Conservation (phyloP, 495 filamentous ascomycete genomes). For the Delitschia confertaspora region DNA sequence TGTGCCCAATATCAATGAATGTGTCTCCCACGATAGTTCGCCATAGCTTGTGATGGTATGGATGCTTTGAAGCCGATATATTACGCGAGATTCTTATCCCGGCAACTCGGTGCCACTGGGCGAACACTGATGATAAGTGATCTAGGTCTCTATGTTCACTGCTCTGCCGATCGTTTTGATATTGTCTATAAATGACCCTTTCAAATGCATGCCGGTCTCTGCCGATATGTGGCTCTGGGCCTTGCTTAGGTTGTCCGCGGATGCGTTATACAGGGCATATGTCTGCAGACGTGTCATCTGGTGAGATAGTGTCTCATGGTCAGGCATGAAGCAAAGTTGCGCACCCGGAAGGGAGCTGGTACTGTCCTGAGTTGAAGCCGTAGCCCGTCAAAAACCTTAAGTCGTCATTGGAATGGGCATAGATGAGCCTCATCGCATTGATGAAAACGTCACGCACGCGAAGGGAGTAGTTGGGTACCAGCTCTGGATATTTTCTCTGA, state of each 20-base stretch:
- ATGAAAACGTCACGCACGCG: background rate
- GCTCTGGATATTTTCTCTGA: background rate
- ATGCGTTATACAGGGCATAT: slow-evolving; percentile 1
- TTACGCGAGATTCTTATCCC: background rate
- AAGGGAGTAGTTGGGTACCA: background rate
- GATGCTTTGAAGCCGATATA: background rate
- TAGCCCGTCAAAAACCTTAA: background rate
- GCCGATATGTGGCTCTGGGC: too few species aligned
- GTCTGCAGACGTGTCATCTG: background rate
- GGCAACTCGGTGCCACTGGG: background rate
- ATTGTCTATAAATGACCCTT: background rate
- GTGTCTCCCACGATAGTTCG: background rate
- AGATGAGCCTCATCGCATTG: background rate
- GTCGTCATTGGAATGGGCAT: background rate
- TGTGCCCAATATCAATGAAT: background rate
- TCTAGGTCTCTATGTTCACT: background rate
- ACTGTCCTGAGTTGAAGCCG: background rate
- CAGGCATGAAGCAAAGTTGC: too few species aligned
- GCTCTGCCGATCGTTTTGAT: background rate
- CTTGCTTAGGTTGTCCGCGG: too few species aligned
- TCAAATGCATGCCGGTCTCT: background rate
- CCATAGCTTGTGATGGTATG: background rate
- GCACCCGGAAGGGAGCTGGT: too few species aligned
- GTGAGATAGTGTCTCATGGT: too few species aligned
- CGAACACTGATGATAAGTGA: background rate